These are phyloP conservation scores for Boletus sp. DNA, from an alignment of 768 basidiomycete genomes.

Conservation along the genomic window DNA sequence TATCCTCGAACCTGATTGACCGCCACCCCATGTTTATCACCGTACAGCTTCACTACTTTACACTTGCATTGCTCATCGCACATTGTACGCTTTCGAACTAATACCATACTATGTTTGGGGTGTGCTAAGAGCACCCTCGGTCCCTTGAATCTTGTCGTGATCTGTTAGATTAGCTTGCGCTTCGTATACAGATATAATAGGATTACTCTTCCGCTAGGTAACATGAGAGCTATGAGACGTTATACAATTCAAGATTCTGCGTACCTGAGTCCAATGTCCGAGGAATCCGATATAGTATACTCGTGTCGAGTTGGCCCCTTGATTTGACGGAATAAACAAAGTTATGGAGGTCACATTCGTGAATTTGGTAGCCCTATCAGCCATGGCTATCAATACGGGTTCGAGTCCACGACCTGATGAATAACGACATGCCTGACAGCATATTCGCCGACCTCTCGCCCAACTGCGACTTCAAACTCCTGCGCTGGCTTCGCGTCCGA, in stretches of 20 bases:
- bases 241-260: background rate
- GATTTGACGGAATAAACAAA: slow-evolving; percentile 75
- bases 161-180: slow-evolving; percentile 84
- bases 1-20: background rate
- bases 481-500: slow-evolving; percentile 62
- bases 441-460: slow-evolving; percentile 82
- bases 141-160: slow-evolving; percentile 84
- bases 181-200: slow-evolving; percentile 86
- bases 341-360: slow-evolving; percentile 79
- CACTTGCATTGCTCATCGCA: slow-evolving; percentile 3
- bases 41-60: slow-evolving; percentile 13
- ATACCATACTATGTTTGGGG: slow-evolving; percentile 35
- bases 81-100: background rate
- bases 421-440: slow-evolving; percentile 60
- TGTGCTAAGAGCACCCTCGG: slow-evolving; percentile 54
- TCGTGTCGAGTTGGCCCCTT: slow-evolving; percentile 72
- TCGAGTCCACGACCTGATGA: background rate
- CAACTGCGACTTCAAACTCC: slow-evolving; percentile 66
- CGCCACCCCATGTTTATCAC: background rate
- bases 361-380: slow-evolving; percentile 77
- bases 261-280: slow-evolving; percentile 79
- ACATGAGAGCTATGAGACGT: background rate
- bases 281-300: slow-evolving; percentile 86
- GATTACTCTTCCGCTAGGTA: slow-evolving; percentile 69
- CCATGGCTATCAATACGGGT: background rate